Percentiles rank a stretch among this genome's conserved stretches.
Evolutionary conservation across 345 rosid species (phyloP).

Genomic region (Acer campestre): DNA sequence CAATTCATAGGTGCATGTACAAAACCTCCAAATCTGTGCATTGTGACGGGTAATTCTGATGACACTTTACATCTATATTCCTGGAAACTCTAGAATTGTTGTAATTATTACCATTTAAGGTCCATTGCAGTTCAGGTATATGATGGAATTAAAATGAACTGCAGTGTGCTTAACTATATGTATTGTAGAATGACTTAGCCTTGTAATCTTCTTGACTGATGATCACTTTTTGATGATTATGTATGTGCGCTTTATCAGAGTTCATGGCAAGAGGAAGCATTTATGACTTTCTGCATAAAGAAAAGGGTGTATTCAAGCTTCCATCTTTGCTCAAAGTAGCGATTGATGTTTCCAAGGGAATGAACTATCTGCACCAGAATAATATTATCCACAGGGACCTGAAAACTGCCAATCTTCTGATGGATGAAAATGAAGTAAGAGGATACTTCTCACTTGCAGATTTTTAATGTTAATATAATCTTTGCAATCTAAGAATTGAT

Average conservation of each 20-base stretch:
- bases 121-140: slow-evolving; percentile 6
- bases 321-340: slow-evolving; percentile 84
- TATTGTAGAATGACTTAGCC: slow-evolving; percentile 16
- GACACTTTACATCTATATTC: slow-evolving; percentile 6
- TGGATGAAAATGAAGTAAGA: slow-evolving; percentile 98
- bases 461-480: slow-evolving; percentile 6
- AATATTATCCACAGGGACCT: slow-evolving; percentile 95
- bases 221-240: slow-evolving; percentile 20
- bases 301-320: slow-evolving; percentile 76
- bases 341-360: slow-evolving; percentile 88
- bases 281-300: slow-evolving; percentile 86
- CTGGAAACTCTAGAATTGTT: neutral
- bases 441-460: slow-evolving; percentile 3
- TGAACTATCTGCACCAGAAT: slow-evolving; percentile 95
- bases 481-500: neutral
- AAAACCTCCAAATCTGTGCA: slow-evolving; percentile 77
- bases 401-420: slow-evolving; percentile 94
- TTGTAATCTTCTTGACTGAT: slow-evolving; percentile 20
- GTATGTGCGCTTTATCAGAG: slow-evolving; percentile 52
- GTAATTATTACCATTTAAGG: neutral
- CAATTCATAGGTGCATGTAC: slow-evolving; percentile 97
- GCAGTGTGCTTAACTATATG: slow-evolving; percentile 14
- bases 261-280: slow-evolving; percentile 95
- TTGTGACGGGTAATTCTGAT: slow-evolving; percentile 75
- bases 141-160: slow-evolving; percentile 25